Evolutionary conservation across 257 asterid genomes (phyloP).

Genomic region (Petunia secreta): DNA sequence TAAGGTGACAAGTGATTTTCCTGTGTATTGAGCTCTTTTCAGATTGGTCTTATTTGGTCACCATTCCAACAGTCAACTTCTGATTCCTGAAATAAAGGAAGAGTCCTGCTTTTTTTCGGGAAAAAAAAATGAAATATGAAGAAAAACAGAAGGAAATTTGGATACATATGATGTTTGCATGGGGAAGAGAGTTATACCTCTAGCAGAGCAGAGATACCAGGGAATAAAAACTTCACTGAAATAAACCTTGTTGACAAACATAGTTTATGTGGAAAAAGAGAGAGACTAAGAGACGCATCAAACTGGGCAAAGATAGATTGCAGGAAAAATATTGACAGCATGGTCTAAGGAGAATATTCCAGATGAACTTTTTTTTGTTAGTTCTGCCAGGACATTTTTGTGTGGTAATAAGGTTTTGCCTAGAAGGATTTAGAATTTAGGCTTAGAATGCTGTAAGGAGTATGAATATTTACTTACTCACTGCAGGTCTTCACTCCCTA

Average conservation of each 20-base stretch:
- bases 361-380: constrained; percentile 12
- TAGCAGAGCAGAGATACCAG: not conserved
- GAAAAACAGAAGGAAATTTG: not conserved
- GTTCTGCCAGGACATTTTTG: not conserved
- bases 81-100: constrained; percentile 16
- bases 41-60: constrained; percentile 9
- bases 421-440: not conserved
- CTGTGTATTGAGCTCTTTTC: not conserved
- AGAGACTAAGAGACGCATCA: too few species aligned
- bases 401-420: not conserved
- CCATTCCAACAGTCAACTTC: not conserved
- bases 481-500: not conserved
- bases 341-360: not conserved
- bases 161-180: not conserved
- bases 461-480: not conserved
- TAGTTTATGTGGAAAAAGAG: too few species aligned
- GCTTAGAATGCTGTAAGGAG: not conserved
- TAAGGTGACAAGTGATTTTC: not conserved
- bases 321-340: not conserved
- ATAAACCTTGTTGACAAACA: too few species aligned
- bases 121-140: not conserved
- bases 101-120: not conserved
- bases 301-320: too few species aligned
- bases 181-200: not conserved
- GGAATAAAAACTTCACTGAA: not conserved